These are phyloP conservation scores for Skeletonema menzelii DNA, from an alignment of 108 stramenopile species.

Conservation along the genomic window DNA sequence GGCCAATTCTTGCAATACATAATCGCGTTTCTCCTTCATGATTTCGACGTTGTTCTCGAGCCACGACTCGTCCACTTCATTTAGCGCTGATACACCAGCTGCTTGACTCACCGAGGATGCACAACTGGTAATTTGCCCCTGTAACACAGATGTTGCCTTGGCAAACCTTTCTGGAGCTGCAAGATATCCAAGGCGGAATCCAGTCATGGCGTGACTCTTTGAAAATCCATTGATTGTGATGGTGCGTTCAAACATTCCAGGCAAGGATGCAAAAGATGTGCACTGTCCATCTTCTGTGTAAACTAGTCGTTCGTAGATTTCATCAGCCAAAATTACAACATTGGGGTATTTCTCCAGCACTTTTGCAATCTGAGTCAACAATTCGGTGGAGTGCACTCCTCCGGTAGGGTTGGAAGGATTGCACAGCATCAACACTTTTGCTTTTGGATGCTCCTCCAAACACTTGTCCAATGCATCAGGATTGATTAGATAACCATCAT, in stretches of 20 bases:
- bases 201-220: constrained; percentile 98
- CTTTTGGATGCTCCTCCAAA: constrained; percentile 61
- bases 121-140: constrained; percentile 93
- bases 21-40: constrained; percentile 87
- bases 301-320: constrained; percentile 96
- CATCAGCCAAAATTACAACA: constrained; percentile 89
- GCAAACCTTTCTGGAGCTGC: constrained; percentile 74
- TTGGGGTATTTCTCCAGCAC: constrained; percentile 74
- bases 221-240: constrained; percentile 94
- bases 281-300: constrained; percentile 74
- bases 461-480: constrained; percentile 65
- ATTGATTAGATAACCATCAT: constrained; percentile 84
- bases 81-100: constrained; percentile 90
- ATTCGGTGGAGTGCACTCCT: constrained; percentile 70
- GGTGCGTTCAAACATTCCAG: constrained; percentile 84
- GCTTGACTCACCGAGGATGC: constrained; percentile 94
- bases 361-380: constrained; percentile 63
- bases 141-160: constrained; percentile 80
- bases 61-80: constrained; percentile 68
- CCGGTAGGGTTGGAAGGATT: constrained; percentile 98
- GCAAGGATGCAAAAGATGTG: constrained; percentile 81
- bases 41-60: constrained; percentile 68
- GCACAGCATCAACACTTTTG: constrained; percentile 92
- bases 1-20: constrained; percentile 68
- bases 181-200: constrained; percentile 91